Evolutionary conservation across 805 yeast genomes (phyloP).

Genomic region (Schizosaccharomyces cryophilus): DNA sequence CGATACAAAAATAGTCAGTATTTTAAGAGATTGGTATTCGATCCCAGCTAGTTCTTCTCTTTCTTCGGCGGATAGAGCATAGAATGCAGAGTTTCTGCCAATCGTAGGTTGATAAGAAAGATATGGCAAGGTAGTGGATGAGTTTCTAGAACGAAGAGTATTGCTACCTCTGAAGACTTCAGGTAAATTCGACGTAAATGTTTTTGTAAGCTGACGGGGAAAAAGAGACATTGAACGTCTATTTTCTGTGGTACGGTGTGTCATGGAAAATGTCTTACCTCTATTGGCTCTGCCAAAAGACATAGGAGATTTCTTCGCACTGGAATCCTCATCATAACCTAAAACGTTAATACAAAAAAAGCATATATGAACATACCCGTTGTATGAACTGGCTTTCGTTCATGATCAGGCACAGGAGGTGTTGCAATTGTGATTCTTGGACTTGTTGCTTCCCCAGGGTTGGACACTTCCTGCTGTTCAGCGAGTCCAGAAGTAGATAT

Average conservation of each 20-base stretch:
- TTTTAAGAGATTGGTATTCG: constrained; percentile 70
- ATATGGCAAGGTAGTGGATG: constrained; percentile 31
- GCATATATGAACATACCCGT: not conserved
- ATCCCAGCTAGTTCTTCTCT: constrained; percentile 93
- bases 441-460: not conserved
- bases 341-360: not conserved
- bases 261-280: not conserved
- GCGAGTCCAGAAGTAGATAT: not conserved
- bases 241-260: constrained; percentile 4
- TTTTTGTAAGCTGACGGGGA: not conserved
- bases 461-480: not conserved
- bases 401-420: constrained; percentile 24
- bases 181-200: constrained; percentile 5
- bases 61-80: constrained; percentile 58
- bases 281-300: not conserved
- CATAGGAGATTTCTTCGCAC: too few relatives aligned
- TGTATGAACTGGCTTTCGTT: not conserved
- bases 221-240: not conserved
- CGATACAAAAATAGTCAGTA: constrained; percentile 30
- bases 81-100: constrained; percentile 78
- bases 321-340: too few relatives aligned
- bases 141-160: constrained; percentile 5
- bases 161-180: constrained; percentile 4
- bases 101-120: constrained; percentile 77
- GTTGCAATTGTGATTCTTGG: constrained; percentile 16